Evolutionary conservation across 78 protist species (phyloP), one percentile per base, ranked within the genome.

Genomic region (Acrasis kona): DNA sequence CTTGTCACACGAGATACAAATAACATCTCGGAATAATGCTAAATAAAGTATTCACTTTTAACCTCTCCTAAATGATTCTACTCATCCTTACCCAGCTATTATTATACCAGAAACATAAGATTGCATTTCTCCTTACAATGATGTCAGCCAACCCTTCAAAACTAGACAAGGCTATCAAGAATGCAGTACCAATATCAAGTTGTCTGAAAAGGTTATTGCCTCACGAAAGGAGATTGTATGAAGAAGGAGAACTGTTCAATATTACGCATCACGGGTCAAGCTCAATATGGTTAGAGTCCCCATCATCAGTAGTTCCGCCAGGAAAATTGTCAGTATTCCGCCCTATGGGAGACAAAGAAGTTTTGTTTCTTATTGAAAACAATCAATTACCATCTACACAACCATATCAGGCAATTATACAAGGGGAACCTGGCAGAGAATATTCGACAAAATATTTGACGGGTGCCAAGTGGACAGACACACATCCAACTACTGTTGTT

Each of bases 321-420:
- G n/a, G n/a, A n/a, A 3, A 31, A 3, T 30, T 2, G n/a, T 0
- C 0, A 5, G 89, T 85, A 8, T 86, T 83, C 66, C 38, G 90
- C 32, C 90, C 83, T 8, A 74, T 74, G 69, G 83, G 80, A 40
- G 79, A 86, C 72, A 2, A 32, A 0, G 91, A 87, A 35, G 32
- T 32, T 10, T 36, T n/a, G 2, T 87, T 40, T 40, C 66, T 87
- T 6, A 1, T 86, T 0, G 71, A 34, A 0, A 32, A 89, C 40
- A 35, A 67, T 5, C 38, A 41, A 3, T 77, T 87, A 30, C 91
- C 91, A 19, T 73, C 66, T 7, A 83, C 90, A 7, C 90, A 86
- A 58, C 91, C 91, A 9, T 87, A 87, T 29, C 91, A 87, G 41
- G 84, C 91, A 0, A 87, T 87, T 0, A 77, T 87, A 5, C 82